Evolutionary conservation across 306 rosid genomes (phyloP).

Genomic region (Prunus padus): DNA sequence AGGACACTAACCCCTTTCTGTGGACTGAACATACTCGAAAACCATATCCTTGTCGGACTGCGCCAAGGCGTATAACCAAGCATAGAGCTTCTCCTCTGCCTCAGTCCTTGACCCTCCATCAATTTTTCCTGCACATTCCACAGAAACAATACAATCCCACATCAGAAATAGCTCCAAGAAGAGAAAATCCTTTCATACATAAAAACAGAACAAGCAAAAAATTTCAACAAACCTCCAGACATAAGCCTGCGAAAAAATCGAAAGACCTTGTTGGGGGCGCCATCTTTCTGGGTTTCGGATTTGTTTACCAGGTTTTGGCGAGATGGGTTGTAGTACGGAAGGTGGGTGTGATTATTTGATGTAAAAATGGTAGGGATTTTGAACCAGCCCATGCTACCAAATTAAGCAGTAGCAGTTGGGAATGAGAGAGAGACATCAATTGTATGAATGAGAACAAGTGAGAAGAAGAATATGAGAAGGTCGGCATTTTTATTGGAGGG

Average conservation of each 20-base stretch:
- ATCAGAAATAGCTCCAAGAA: slow-evolving; percentile 5
- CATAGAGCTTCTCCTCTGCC: slow-evolving; percentile 69
- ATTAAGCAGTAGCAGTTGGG: background rate
- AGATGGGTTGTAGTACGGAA: slow-evolving; percentile 42
- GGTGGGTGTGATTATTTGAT: slow-evolving; percentile 19
- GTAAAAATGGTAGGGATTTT: slow-evolving; percentile 38
- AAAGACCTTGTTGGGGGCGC: slow-evolving; percentile 14
- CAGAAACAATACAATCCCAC: slow-evolving; percentile 22
- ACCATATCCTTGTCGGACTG: slow-evolving; percentile 57
- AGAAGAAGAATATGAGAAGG: background rate
- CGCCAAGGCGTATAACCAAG: slow-evolving; percentile 79
- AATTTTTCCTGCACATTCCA: slow-evolving; percentile 44
- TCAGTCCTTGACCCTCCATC: slow-evolving; percentile 66
- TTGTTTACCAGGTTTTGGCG: slow-evolving; percentile 43
- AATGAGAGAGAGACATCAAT: slow-evolving; percentile 3
- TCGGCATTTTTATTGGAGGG: background rate
- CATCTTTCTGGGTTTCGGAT: slow-evolving; percentile 22
- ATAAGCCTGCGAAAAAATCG: slow-evolving; percentile 35
- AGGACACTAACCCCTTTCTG: slow-evolving; percentile 65
- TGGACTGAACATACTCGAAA: slow-evolving; percentile 78
- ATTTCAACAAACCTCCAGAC: slow-evolving; percentile 32
- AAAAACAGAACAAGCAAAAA: background rate
- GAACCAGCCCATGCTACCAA: slow-evolving; percentile 43
- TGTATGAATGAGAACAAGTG: background rate
- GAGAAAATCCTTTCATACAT: background rate